Base-by-base conservation (phyloP, 2,329 filamentous ascomycete genomes). In the Corinectria fuckeliana region DNA sequence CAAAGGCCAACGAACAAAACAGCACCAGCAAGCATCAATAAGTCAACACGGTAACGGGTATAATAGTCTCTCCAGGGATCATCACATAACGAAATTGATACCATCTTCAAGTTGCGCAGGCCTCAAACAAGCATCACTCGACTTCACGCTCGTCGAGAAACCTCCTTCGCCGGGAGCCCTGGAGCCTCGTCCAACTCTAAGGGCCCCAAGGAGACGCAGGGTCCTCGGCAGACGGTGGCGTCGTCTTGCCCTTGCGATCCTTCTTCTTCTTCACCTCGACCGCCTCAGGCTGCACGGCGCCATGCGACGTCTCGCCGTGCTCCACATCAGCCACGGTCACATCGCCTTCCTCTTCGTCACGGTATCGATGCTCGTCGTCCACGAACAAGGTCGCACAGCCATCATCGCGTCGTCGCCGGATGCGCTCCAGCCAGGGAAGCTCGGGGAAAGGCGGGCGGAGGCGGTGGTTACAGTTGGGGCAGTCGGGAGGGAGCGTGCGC, bases 391-490 rank as follows among this genome's bases (percentile, higher is more conserved):
- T 34, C 5, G 66, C 54, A 41, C 67, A 69, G 13, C 57, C 61
- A 13, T 58, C 61, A 13, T 56, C 61, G 11, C 41, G 47, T 41
- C 63, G 60, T 10, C 61, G 41, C 11, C 59, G 60, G 42, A 71
- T 54, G 20, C 62, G 65, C 44, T 66, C 59, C 9, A 72, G 50
- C 76, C 76, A 77, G 36, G 77, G 76, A 10, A 78, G 61, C 28
- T 73, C 59, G 14, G 76, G 76, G n/a, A 75, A 56, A n/a, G 69
- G 62, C 4, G 77, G 76, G 6, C 77, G 75, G 13, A 80, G 70
- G 5, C 72, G 70, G 54, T 68, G 69, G 49, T 73, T 72, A 69
- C 78, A 80, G 62, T 78, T 72, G 3, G 78, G 77, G 56, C 78
- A 80, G 56, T 79, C 72, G 26, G 74, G 67, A 3, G 76, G 75